Conservation (phyloP, 176 grass and related monocot genomes). For the Bonia amplexicaulis region DNA sequence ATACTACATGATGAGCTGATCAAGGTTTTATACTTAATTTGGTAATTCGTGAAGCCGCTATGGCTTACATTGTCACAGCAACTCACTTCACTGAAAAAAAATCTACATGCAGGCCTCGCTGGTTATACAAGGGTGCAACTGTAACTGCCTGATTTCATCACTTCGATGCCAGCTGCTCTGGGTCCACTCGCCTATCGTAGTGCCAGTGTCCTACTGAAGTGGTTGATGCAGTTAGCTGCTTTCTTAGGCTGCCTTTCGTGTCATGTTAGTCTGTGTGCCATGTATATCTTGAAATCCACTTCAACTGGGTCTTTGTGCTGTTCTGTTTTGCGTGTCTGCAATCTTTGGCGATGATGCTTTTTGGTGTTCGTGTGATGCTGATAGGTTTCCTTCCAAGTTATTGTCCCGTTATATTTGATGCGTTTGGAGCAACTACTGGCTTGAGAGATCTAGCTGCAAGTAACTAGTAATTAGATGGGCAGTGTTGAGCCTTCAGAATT, state of each 20-base stretch:
- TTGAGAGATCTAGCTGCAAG: not conserved
- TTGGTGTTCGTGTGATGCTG: not conserved
- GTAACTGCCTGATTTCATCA: not conserved
- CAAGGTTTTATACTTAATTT: not conserved
- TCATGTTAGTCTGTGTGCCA: not conserved
- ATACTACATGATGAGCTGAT: not conserved
- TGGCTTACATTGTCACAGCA: not conserved
- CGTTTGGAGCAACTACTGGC: no score
- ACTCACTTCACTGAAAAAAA: not conserved
- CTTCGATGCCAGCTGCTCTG: not conserved
- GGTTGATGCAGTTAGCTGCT: not conserved
- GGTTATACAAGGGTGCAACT: not conserved
- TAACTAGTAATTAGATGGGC: not conserved
- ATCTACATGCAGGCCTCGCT: constrained; percentile 16
- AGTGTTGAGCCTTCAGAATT: not conserved
- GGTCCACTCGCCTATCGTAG: not conserved
- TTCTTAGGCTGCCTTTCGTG: not conserved
- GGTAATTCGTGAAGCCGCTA: not conserved
- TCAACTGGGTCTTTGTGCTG: not conserved
- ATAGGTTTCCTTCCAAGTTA: not conserved
- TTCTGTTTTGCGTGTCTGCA: not conserved
- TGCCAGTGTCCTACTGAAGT: not conserved
- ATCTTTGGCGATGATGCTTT: not conserved
- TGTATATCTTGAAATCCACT: constrained; percentile 28
- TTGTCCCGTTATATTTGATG: not conserved